Evolutionary conservation across 2,329 filamentous ascomycete genomes (phyloP), one percentile per base, ranked within the genome.

Genomic region (Alternaria rosae): DNA sequence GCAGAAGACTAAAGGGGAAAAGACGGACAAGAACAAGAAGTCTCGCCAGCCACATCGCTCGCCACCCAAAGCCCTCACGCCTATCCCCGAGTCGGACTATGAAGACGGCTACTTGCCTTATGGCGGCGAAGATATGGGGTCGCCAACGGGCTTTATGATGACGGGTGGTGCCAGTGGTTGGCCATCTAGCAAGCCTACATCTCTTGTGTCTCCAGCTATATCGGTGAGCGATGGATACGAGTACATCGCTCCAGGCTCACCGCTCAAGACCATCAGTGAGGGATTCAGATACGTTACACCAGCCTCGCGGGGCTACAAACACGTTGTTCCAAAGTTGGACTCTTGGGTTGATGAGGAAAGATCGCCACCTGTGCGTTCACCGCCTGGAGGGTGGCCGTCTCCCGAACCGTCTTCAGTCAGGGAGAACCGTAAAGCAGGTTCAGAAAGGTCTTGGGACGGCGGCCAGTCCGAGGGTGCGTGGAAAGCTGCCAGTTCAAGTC

Each of bases 71-170:
- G 10, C 43, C 10, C 62, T 72, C 15, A 35, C 57, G 7, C 42
- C 66, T 3, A 66, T 70, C 3, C 41, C 15, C 0, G 69, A 72
- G 42, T 64, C 59, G 1, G 57, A 62, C 6, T 64, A 65, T n/a
- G 63, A 68, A 43, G 58, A 64, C 21, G 47, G 38, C 25, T 45
- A 41, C n/a, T 15, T 47, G 4, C 21, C 17, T n/a, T 48, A 53
- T 38, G 47, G 6, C 10, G 56, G 47, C 5, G 50, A 63, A 9
- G 42, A 55, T 25, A 17, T 59, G 3, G 52, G 56, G 6, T 69
- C 70, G 8, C 68, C 69, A 7, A 73, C 69, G 1, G 50, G 44
- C 1, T 73, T 72, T 54, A 65, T 72, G 61, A 70, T 72, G 65
- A 73, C 66, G 0, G 70, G 72, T 9, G 68, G 62, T 15, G 53